Conservation (phyloP, 192 early-diverging fungal species). For the Coemansia sp. region DNA sequence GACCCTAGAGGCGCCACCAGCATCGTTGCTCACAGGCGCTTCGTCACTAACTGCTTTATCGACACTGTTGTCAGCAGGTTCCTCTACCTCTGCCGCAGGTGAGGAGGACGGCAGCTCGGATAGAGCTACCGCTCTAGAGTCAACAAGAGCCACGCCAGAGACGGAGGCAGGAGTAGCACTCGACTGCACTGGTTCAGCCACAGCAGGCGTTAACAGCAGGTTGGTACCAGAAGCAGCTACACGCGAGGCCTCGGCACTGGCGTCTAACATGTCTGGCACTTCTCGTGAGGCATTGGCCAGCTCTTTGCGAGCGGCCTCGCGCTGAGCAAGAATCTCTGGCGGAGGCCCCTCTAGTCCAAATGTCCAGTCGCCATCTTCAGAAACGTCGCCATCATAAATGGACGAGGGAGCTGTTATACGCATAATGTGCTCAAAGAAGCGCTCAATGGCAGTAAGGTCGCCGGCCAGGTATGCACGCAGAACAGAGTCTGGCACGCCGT, state of each 20-base stretch:
- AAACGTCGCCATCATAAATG: constrained; percentile 32
- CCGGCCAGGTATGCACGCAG: constrained; percentile 47
- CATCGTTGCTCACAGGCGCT: neutral
- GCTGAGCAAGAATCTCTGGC: constrained; percentile 26
- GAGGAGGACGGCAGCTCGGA: neutral
- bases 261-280: constrained; percentile 36
- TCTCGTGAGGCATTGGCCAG: constrained; percentile 16
- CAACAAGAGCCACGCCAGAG: neutral
- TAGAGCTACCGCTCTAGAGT: neutral
- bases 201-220: neutral
- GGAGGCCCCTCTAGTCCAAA: constrained; percentile 47
- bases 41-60: neutral
- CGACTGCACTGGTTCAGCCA: neutral
- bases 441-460: constrained; percentile 44
- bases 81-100: neutral
- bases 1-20: neutral
- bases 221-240: constrained; percentile 1
- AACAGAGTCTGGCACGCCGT: constrained; percentile 48
- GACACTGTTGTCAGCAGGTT: neutral
- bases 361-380: constrained; percentile 52
- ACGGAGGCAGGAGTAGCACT: neutral
- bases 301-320: constrained; percentile 12
- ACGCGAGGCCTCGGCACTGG: constrained; percentile 33
- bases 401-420: constrained; percentile 38
- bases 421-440: constrained; percentile 53